phyloP scores from a whole-genome alignment of 257 asterid genomes.

The Solanum ossicruentum region DNA sequence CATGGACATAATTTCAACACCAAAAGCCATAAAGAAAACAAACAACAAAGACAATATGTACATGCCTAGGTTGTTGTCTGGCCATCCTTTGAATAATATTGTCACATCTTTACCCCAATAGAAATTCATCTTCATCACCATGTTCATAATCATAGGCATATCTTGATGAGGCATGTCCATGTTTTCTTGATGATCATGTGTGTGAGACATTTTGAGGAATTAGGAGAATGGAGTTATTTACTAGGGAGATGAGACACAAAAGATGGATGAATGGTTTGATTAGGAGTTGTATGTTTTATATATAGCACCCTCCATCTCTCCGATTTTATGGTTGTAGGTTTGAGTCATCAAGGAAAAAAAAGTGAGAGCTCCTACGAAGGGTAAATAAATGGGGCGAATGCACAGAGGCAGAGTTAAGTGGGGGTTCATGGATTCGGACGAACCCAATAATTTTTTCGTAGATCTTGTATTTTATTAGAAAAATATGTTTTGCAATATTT shows the following conservation, averaged over 20 bases:
- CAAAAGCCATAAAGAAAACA: constrained; percentile 33
- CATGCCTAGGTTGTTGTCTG: constrained; percentile 32
- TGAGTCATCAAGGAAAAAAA: background rate
- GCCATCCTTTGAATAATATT: constrained; percentile 26
- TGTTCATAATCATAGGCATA: constrained; percentile 1
- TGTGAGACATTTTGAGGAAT: background rate
- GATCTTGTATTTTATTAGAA: too few relatives aligned
- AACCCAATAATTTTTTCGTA: too few relatives aligned
- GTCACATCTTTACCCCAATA: constrained; percentile 27
- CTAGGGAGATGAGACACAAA: background rate
- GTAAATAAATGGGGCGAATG: background rate
- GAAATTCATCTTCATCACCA: constrained; percentile 26
- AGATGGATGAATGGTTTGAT: background rate
- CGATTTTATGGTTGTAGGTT: background rate
- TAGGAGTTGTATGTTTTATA: background rate
- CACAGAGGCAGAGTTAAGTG: too few relatives aligned
- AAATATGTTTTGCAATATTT: too few relatives aligned
- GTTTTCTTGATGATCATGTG: background rate
- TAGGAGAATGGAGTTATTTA: background rate
- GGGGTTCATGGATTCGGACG: too few relatives aligned
- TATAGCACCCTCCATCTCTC: background rate
- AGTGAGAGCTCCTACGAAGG: background rate
- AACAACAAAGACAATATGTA: constrained; percentile 36
- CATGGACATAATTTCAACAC: constrained; percentile 28
- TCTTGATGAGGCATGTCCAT: background rate